Conservation (phyloP, 2,329 filamentous ascomycete species). For the Lecanicillium sp. region DNA sequence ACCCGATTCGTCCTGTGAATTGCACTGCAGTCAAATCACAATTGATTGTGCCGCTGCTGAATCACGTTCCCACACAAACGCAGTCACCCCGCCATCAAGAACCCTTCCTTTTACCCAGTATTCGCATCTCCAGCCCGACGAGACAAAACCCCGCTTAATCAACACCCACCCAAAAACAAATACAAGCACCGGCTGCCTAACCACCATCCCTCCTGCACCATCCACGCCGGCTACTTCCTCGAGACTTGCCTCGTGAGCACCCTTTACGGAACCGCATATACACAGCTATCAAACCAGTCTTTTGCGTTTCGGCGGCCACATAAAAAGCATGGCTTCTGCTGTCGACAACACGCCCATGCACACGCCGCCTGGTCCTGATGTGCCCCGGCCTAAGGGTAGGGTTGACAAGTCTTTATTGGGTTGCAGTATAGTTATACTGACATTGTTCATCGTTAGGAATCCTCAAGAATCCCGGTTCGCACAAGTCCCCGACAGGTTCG, state of each 20-base stretch:
- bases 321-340: conserved; percentile 35
- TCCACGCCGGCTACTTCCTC: conserved; percentile 4
- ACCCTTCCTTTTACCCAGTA: not conserved
- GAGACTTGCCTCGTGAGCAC: conserved; percentile 7
- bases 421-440: no score
- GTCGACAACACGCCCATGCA: conserved; percentile 34
- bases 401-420: not conserved
- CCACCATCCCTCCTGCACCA: conserved; percentile 4
- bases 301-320: conserved; percentile 5
- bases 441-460: conserved; percentile 72
- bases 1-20: conserved; percentile 4
- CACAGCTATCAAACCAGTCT: not conserved
- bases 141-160: conserved; percentile 11
- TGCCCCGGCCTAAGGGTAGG: conserved; percentile 42
- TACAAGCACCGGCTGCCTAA: not conserved
- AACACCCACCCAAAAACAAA: conserved; percentile 8
- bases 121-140: no score
- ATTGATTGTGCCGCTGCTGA: conserved; percentile 1
- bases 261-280: not conserved
- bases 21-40: not conserved
- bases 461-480: conserved; percentile 75
- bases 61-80: not conserved
- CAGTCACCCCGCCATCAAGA: conserved; percentile 7
- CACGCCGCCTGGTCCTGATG: conserved; percentile 35
- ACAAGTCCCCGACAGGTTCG: no score